These are phyloP conservation scores for Tuber aestivum DNA, from an alignment of 495 filamentous ascomycete species.

Conservation along the genomic window DNA sequence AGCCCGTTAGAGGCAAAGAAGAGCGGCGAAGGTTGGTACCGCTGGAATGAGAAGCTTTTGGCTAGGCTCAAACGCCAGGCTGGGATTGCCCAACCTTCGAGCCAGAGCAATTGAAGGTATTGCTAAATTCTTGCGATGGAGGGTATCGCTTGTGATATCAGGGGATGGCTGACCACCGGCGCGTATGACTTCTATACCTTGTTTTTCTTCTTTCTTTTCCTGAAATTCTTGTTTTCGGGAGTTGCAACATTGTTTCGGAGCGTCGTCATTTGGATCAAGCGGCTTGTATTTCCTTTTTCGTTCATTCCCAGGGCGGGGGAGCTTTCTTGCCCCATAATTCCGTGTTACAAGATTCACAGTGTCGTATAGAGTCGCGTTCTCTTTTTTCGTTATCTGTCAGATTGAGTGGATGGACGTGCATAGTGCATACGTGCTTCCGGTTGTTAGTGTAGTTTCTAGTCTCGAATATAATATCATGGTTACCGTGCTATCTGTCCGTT, in stretches of 20 bases:
- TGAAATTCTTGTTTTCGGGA: not conserved
- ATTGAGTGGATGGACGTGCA: not conserved
- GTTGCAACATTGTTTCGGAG: not conserved
- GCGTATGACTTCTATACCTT: not conserved
- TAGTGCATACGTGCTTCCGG: not conserved
- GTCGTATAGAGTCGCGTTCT: not conserved
- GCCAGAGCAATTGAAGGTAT: not conserved
- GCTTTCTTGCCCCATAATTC: not conserved
- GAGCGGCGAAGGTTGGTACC: slow-evolving; percentile 46
- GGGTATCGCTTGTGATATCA: not conserved
- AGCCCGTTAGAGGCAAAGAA: slow-evolving; percentile 53
- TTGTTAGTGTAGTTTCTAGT: not conserved
- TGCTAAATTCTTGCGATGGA: not conserved
- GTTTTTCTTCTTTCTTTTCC: not conserved
- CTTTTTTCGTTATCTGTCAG: not conserved
- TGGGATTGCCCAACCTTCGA: slow-evolving; percentile 22
- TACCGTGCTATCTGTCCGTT: not conserved
- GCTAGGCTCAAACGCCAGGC: slow-evolving; percentile 35
- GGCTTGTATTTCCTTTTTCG: not conserved
- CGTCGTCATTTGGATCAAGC: not conserved
- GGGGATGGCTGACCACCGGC: not conserved
- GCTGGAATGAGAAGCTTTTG: slow-evolving; percentile 36
- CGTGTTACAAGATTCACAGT: not conserved
- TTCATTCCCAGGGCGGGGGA: not conserved
- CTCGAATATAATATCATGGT: not conserved